Evolutionary conservation across 257 asterid genomes (phyloP), one percentile per base, ranked within the genome.

Genomic region (Leonotis leonurus): DNA sequence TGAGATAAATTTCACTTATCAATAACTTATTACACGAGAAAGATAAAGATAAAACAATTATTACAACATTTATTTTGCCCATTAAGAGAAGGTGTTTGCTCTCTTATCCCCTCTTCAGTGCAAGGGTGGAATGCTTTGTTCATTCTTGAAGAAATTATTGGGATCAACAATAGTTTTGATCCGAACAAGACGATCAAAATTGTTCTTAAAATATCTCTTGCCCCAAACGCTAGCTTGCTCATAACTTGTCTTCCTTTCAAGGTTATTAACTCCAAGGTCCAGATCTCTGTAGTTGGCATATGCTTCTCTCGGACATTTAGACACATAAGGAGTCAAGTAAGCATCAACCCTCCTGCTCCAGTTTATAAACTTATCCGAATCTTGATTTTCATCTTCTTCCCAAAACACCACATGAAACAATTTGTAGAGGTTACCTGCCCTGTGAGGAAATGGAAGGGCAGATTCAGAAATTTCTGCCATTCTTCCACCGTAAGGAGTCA

Each of bases 281-380:
- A 62, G 69, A 49, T 63, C 69, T 50, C 69, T 63, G 21, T 52
- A 37, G 22, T 65, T 65, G 32, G 39, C 4, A 6, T 53, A 52
- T 3, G 55, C 44, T 3, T 20, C 48, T 7, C 58, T 62, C 9
- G 68, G 68, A 3, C 5, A 46, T 25, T 5, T 18, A 3, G 59
- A 63, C 13, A 63, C 69, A 35, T 63, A 63, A 33, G 69, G 59
- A 33, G 69, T 26, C 60, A 63, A 8, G 60, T 63, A 63, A 35
- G 3, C 9, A 10, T 63, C 37, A 0, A 49, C n/a, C 11, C 51
- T 35, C n/a, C 69, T 21, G 1, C 25, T 49, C 69, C 69, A 63
- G 5, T 35, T 35, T 20, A 48, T 21, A 22, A 33, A 49, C 50
- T 18, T 63, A 18, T 63, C 27, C 0, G 69, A 21, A 12, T 32